Conservation (phyloP, 805 yeast genomes). For the Millerago galiae region DNA sequence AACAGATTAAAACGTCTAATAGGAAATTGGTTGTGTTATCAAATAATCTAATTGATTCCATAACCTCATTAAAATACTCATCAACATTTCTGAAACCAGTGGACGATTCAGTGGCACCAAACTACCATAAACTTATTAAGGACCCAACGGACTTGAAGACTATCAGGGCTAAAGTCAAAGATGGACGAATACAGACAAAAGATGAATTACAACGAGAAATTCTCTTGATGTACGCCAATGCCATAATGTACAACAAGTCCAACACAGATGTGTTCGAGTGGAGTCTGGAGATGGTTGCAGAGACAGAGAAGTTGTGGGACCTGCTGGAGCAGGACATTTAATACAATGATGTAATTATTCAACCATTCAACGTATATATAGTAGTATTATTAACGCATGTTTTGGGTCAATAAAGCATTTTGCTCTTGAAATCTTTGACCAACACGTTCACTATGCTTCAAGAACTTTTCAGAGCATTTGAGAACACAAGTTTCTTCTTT, state of each 20-base stretch:
- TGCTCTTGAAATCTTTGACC: conserved; percentile 99
- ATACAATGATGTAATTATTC: neutral
- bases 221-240: conserved; percentile 75
- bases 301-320: conserved; percentile 48
- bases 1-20: neutral
- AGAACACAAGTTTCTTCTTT: conserved; percentile 82
- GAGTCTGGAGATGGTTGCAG: conserved; percentile 66
- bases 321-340: conserved; percentile 31
- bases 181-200: conserved; percentile 43
- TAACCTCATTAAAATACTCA: conserved; percentile 65
- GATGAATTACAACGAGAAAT: conserved; percentile 60
- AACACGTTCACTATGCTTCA: conserved; percentile 96
- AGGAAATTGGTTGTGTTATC: conserved; percentile 60
- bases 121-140: conserved; percentile 54
- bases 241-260: conserved; percentile 72
- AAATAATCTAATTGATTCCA: conserved; percentile 53
- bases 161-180: conserved; percentile 50
- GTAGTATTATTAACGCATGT: conserved; percentile 36
- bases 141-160: conserved; percentile 66
- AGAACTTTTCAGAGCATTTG: conserved; percentile 94
- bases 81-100: conserved; percentile 72
- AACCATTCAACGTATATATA: neutral
- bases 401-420: conserved; percentile 75
- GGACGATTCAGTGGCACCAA: conserved; percentile 58
- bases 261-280: conserved; percentile 55